phyloP scores from a whole-genome alignment of 495 filamentous ascomycete genomes.

The Xylaria nigripes region DNA sequence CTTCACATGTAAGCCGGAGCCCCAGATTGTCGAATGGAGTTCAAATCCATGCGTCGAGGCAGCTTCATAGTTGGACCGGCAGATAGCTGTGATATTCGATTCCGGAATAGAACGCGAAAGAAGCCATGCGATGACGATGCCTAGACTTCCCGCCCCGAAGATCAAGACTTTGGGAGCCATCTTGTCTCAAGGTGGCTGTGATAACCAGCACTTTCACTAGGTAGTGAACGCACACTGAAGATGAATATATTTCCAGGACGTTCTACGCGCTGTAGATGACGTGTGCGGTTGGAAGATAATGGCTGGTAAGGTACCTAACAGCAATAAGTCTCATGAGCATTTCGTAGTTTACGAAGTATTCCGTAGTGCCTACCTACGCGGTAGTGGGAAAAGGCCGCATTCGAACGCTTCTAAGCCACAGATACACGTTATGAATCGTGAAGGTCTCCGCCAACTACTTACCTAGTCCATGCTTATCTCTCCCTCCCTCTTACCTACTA shows the following conservation, averaged over 20 bases:
- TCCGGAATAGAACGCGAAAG: conserved; percentile 35
- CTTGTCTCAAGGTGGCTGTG: neutral
- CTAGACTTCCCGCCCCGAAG: conserved; percentile 47
- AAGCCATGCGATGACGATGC: conserved; percentile 42
- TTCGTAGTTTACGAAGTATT: no score
- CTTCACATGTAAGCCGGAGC: conserved; percentile 29
- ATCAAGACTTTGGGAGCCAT: conserved; percentile 33
- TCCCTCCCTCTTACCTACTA: no score
- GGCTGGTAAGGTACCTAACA: no score
- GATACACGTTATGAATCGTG: neutral
- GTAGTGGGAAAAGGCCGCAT: neutral
- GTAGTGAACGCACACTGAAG: no score
- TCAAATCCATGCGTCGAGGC: conserved; percentile 41
- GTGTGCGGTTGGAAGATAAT: no score
- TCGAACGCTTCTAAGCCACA: neutral
- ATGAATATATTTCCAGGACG: no score
- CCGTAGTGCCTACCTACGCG: no score
- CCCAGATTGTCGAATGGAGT: conserved; percentile 42
- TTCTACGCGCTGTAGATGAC: no score
- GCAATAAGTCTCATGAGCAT: no score
- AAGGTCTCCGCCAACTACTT: neutral
- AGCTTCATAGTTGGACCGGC: conserved; percentile 48
- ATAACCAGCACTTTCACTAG: neutral
- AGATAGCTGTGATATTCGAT: conserved; percentile 38
- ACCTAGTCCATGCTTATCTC: neutral